Base-by-base conservation (phyloP, 164 flowering plant genomes). In the Magnolia officinalis region DNA sequence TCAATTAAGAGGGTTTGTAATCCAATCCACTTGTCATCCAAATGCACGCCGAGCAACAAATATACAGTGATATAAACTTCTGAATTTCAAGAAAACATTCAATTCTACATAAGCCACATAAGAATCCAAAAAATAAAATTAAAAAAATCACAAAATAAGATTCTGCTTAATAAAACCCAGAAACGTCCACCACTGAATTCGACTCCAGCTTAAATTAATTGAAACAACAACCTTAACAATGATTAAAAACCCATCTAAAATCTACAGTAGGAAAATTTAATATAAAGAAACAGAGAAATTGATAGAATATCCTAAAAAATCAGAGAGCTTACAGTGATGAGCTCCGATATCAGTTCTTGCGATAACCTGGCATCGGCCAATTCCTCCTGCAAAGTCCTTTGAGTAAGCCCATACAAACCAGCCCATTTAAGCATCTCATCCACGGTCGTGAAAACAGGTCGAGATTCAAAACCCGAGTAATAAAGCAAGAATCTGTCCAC, bases 401-500 rank as follows among this genome's bases (percentile, higher is more conserved):
- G 67, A 0, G 99, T 96, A 70, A 94, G 85, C 77, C 84, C 81
- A 77, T 88, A 90, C 80, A 96, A 85, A 67, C 86, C 92, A 6
- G 96, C 83, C 98, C 98, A 96, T 63, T 85, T 81, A 67, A 96
- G 89, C 99, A 96, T 96, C 80, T 87, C 97, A 76, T 96, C 97
- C 78, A 90, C 97, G 2, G 84, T 85, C 77, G 82, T 85, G 66
- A 96, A 96, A 75, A 90, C 86, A 1, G 99, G 99, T 52, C 99
- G 86, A 1, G 87, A 64, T 29, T 89, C 94, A 45, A 80, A 63
- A 55, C 78, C 80, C 55, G 78, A 81, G 71, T 96, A 96, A 66
- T 88, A 94, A 86, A 84, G 91, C 83, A 85, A 78, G 81, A 96
- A 96, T 8, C 74, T 79, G 50, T 76, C 82, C 67, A 96, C 86